Evolutionary conservation across 2,329 filamentous ascomycete species (phyloP).

Genomic region (Exophiala calicioides): DNA sequence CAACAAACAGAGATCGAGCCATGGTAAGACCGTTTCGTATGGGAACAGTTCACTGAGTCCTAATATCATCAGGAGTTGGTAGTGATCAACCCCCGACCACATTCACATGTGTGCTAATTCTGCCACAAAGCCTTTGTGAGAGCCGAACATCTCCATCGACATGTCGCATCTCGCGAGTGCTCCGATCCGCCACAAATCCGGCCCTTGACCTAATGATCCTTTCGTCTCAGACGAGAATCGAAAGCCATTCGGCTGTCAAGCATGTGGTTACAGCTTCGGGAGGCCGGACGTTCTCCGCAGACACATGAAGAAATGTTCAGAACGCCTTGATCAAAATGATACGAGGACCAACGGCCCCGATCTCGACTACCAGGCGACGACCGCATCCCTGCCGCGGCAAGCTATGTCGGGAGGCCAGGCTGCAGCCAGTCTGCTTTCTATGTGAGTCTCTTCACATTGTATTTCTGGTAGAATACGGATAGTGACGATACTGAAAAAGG

Average conservation of each 20-base stretch:
- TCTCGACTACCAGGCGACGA: not conserved
- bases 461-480: not conserved
- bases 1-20: too few species aligned
- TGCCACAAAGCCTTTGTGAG: not conserved
- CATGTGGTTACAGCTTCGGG: not conserved
- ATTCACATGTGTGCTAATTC: not conserved
- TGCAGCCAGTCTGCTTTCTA: not conserved
- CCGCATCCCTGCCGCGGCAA: too few species aligned
- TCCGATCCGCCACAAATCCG: not conserved
- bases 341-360: not conserved
- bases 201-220: too few species aligned
- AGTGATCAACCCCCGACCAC: too few species aligned
- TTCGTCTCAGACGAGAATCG: not conserved
- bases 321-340: too few species aligned
- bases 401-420: not conserved
- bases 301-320: not conserved
- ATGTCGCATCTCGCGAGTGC: not conserved
- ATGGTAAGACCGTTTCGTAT: too few species aligned
- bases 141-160: not conserved
- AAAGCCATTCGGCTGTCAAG: not conserved
- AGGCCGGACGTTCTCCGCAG: not conserved
- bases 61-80: too few species aligned
- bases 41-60: too few species aligned
- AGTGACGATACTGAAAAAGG: too few species aligned
- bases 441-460: not conserved